These are phyloP conservation scores for Ophiostoma fasciatum DNA, from an alignment of 2,329 filamentous ascomycete species.

Conservation along the genomic window DNA sequence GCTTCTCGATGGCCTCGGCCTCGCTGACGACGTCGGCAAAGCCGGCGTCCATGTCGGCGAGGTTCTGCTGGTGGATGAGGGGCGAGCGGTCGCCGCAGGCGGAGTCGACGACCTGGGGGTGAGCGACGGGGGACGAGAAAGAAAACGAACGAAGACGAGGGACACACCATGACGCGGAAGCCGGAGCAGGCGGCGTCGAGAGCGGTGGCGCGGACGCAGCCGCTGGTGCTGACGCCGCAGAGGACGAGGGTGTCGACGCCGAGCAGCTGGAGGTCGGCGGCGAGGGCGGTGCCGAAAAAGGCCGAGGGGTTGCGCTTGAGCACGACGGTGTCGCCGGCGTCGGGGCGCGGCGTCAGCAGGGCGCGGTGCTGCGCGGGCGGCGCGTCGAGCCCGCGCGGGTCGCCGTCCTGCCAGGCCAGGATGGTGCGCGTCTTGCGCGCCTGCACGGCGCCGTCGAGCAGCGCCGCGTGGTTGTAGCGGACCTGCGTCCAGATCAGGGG, in stretches of 20 bases:
- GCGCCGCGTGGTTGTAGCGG: constrained; percentile 25
- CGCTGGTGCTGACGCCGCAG: constrained; percentile 31
- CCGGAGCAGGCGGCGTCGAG: constrained; percentile 29
- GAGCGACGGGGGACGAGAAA: no score
- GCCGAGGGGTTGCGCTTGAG: constrained; percentile 28
- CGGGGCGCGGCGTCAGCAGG: constrained; percentile 21
- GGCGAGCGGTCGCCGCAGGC: constrained; percentile 28
- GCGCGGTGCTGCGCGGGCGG: no score
- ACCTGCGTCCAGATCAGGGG: constrained; percentile 30
- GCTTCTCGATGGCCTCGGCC: constrained; percentile 23
- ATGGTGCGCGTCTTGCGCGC: constrained; percentile 26
- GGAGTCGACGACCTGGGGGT: constrained; percentile 25
- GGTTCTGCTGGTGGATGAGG: constrained; percentile 27
- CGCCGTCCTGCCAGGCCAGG: constrained; percentile 22
- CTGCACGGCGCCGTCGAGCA: constrained; percentile 29
- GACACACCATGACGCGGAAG: constrained; percentile 29
- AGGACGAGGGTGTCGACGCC: constrained; percentile 29
- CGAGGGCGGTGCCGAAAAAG: constrained; percentile 30
- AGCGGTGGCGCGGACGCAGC: constrained; percentile 27
- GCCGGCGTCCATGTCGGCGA: constrained; percentile 30
- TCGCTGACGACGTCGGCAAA: constrained; percentile 30
- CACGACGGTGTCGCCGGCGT: constrained; percentile 22
- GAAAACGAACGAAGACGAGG: no score
- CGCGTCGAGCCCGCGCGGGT: constrained; percentile 22
- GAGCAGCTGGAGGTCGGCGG: constrained; percentile 22